A percentile compares a stretch with the other conserved stretches of the same genome.
Evolutionary conservation across 805 yeast species (phyloP).

Genomic region (Saccharomyces paradoxus): DNA sequence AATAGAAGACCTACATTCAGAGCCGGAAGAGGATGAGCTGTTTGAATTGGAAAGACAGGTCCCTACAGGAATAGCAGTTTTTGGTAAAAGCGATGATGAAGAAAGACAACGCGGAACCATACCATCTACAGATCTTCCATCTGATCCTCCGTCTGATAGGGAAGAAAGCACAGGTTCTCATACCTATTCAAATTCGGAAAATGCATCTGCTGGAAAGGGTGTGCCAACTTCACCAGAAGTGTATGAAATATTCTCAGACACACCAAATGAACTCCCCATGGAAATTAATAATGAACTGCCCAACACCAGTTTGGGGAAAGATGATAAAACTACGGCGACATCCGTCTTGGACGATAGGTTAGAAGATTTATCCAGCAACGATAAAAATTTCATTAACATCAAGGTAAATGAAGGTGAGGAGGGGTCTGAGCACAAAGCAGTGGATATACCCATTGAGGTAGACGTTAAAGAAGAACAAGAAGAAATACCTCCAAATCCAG

Average conservation of each 20-base stretch:
- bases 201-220: background rate
- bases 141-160: slow-evolving; percentile 7
- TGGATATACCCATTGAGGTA: background rate
- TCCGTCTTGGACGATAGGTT: background rate
- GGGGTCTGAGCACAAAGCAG: background rate
- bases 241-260: background rate
- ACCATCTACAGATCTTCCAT: slow-evolving; percentile 1
- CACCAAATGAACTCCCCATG: background rate
- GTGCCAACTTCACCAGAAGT: background rate
- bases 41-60: background rate
- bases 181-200: background rate
- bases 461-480: background rate
- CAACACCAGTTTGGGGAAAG: background rate
- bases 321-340: no score
- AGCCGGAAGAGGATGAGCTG: background rate
- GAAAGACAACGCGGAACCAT: background rate
- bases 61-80: background rate
- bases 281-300: background rate
- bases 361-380: background rate
- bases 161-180: background rate
- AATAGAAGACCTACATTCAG: background rate
- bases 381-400: background rate
- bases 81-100: background rate
- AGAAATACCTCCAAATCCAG: background rate
- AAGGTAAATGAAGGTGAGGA: background rate